A percentile compares a stretch with the other conserved stretches of the same genome.
Evolutionary conservation across 306 rosid genomes (phyloP).

Genomic region (Castanea mollissima): DNA sequence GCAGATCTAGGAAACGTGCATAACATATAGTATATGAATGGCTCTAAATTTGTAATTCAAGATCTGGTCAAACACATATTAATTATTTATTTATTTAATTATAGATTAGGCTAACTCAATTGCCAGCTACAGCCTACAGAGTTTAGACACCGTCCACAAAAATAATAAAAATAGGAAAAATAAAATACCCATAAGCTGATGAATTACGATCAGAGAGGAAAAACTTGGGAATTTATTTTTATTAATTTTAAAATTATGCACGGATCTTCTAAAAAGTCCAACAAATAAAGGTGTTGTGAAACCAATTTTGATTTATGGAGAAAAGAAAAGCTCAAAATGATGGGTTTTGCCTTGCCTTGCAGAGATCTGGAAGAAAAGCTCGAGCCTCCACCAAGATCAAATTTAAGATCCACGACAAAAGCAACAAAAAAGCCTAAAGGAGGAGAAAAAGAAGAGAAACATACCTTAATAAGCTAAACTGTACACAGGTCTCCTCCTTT

Average conservation of each 20-base stretch:
- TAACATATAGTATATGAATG: conserved; percentile 2
- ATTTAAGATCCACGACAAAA: not conserved
- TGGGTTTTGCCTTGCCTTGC: no score
- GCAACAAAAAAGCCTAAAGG: not conserved
- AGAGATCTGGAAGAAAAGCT: not conserved
- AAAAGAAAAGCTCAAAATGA: no score
- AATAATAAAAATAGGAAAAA: not conserved
- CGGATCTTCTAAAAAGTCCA: no score
- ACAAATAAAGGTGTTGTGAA: no score
- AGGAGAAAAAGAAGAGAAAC: no score
- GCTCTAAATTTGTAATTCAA: conserved; percentile 13
- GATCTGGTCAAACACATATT: conserved; percentile 41
- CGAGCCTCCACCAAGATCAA: not conserved
- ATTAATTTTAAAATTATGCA: no score
- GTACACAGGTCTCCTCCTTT: no score
- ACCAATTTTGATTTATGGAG: no score
- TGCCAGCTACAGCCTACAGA: conserved; percentile 25
- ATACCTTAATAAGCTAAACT: no score
- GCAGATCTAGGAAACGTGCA: conserved; percentile 27
- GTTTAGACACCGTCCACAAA: not conserved
- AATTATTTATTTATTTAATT: conserved; percentile 4
- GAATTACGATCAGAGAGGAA: no score
- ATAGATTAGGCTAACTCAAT: conserved; percentile 8
- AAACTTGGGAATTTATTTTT: no score
- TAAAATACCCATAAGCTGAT: no score